These are phyloP conservation scores for Aurifilum marmelostoma DNA, from an alignment of 2,329 filamentous ascomycete species.

Conservation along the genomic window DNA sequence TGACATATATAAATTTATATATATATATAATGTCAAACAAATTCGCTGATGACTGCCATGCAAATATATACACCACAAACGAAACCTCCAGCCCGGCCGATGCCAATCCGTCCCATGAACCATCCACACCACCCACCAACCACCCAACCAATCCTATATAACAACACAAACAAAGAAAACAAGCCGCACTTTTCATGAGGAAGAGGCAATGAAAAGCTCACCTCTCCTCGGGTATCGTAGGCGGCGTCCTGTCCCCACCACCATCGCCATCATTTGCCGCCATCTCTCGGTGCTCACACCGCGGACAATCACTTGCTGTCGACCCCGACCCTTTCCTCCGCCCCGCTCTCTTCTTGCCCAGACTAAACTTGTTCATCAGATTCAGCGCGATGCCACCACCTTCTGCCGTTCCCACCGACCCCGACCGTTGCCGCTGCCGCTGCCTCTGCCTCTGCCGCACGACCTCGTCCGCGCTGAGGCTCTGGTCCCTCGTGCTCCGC, in stretches of 20 bases:
- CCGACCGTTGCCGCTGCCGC: slow-evolving; percentile 1
- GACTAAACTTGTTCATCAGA: slow-evolving; percentile 14
- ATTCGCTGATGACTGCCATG: neutral
- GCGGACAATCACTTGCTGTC: slow-evolving; percentile 16
- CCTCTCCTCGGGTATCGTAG: slow-evolving; percentile 4
- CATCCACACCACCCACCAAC: neutral
- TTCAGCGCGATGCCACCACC: slow-evolving; percentile 5
- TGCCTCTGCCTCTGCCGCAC: neutral
- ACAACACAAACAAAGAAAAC: neutral
- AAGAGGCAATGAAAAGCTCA: neutral
- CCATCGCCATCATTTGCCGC: slow-evolving; percentile 8
- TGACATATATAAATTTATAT: too few species aligned
- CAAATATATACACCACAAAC: neutral
- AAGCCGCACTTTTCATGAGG: neutral
- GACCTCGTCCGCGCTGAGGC: slow-evolving; percentile 15
- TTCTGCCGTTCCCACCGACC: neutral
- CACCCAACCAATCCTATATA: neutral
- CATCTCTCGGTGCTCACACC: slow-evolving; percentile 23
- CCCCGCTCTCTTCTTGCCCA: slow-evolving; percentile 18
- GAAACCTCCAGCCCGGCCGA: neutral
- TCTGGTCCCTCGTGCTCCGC: slow-evolving; percentile 12
- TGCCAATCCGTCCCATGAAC: neutral
- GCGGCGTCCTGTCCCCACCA: neutral
- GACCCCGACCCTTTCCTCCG: slow-evolving; percentile 7
- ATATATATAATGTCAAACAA: too few species aligned